A percentile compares a stretch with the other conserved stretches of the same genome.
Conservation (phyloP, 208 protist genomes). For the Leishmania aethiopica region DNA sequence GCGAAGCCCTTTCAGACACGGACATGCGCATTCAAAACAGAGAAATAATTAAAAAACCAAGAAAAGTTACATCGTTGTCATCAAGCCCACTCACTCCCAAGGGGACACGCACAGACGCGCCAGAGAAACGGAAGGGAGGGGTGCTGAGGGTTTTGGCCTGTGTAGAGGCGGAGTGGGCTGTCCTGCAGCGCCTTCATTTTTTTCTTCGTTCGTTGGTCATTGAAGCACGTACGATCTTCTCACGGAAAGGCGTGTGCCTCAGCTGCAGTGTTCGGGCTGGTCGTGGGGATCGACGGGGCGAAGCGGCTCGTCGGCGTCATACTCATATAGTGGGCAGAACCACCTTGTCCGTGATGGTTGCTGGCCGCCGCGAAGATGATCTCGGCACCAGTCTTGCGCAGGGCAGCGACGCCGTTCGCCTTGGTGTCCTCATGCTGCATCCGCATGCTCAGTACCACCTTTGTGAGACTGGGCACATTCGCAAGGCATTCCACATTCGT, state of each 20-base stretch:
- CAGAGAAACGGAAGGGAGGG: neutral
- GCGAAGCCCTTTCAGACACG: neutral
- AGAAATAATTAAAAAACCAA: neutral
- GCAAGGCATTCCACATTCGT: constrained; percentile 44
- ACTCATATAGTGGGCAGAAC: constrained; percentile 21
- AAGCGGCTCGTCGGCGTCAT: constrained; percentile 26
- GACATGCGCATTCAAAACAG: neutral
- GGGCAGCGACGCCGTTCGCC: constrained; percentile 31
- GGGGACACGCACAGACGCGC: neutral
- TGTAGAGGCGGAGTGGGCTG: neutral
- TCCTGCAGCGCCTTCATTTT: neutral
- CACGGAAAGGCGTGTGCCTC: constrained; percentile 15
- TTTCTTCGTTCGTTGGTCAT: neutral
- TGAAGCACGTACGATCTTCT: neutral
- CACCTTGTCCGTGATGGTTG: constrained; percentile 24
- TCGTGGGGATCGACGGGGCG: constrained; percentile 17
- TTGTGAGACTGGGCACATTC: constrained; percentile 34
- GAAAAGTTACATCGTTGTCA: neutral
- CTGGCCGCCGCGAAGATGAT: constrained; percentile 32
- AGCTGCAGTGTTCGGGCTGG: constrained; percentile 12
- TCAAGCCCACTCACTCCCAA: neutral
- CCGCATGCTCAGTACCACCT: constrained; percentile 40
- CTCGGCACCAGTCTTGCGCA: constrained; percentile 36
- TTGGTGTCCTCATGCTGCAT: constrained; percentile 33
- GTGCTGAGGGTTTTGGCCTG: neutral